These are phyloP conservation scores for Lolium perenne DNA, from an alignment of 176 grass and related monocot species.

Conservation along the genomic window DNA sequence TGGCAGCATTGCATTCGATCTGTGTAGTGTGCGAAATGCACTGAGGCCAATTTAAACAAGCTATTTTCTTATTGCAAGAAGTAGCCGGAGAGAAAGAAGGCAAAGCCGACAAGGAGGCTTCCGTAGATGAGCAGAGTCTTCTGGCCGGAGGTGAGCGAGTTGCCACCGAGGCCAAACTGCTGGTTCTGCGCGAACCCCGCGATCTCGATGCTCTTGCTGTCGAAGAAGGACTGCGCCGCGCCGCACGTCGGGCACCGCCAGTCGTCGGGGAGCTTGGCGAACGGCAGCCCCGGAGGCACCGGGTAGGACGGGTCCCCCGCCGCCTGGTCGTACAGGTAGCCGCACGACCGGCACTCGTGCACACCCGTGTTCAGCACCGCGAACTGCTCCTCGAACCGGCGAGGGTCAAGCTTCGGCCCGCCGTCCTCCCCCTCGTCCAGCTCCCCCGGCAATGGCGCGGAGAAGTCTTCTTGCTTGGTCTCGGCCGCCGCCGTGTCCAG, in stretches of 20 bases:
- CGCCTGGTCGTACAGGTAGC: slow-evolving; percentile 83
- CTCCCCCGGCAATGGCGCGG: slow-evolving; percentile 7
- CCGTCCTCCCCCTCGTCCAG: background rate
- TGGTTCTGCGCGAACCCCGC: slow-evolving; percentile 94
- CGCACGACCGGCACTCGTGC: slow-evolving; percentile 91
- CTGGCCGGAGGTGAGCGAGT: slow-evolving; percentile 78
- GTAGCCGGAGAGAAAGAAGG: slow-evolving; percentile 84
- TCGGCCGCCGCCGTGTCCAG: slow-evolving; percentile 31
- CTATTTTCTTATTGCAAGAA: slow-evolving; percentile 58
- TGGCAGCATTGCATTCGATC: background rate
- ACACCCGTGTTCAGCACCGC: slow-evolving; percentile 90
- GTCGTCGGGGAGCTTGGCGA: slow-evolving; percentile 79
- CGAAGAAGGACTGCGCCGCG: slow-evolving; percentile 81
- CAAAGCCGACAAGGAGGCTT: slow-evolving; percentile 65
- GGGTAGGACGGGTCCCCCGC: slow-evolving; percentile 81
- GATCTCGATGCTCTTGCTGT: slow-evolving; percentile 94
- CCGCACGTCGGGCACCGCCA: slow-evolving; percentile 92
- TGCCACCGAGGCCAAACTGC: slow-evolving; percentile 88
- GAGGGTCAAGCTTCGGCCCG: slow-evolving; percentile 55
- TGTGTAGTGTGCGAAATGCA: background rate
- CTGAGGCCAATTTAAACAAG: background rate
- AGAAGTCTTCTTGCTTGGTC: background rate
- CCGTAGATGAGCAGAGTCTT: slow-evolving; percentile 87
- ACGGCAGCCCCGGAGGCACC: slow-evolving; percentile 75
- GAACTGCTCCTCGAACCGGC: slow-evolving; percentile 84